Evolutionary conservation across 305 asterid genomes (phyloP), one percentile per base, ranked within the genome.

Genomic region (Fraxinus angustifolia): DNA sequence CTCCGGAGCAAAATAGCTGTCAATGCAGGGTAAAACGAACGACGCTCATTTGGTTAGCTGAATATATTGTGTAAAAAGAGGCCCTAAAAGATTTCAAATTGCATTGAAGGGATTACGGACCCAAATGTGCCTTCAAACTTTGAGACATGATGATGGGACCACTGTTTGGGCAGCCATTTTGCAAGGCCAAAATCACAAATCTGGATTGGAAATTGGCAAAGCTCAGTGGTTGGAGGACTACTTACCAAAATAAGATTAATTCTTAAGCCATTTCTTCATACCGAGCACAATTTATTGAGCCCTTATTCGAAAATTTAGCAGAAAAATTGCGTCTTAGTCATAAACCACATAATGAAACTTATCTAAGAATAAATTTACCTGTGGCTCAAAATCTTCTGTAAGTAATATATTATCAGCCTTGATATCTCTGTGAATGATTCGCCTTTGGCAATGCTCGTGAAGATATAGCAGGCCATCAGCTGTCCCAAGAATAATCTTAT

Each of bases 71-170:
- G 73, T 14, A 36, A 81, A n/a, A 36, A 62, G 28, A 80, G 28
- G 17, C 12, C 19, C 19, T 70, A 26, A 36, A 48, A 10, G 36
- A 62, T 65, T 31, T 30, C 50, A 80, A 19, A 34, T 21, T 36
- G 75, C 71, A 79, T 45, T 42, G 60, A 73, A 78, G 42, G 30
- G 81, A 65, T 73, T 73, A 88, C 92, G 17, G 70, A 92, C 97
- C 96, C 97, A 79, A 92, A 89, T 76, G 97, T 92, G 88, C 97
- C 97, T 89, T 92, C 97, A 73, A 88, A 92, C 77, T 87, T 89
- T 1, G 91, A 85, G 58, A 90, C 90, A 77, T 84, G 91, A 80
- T 83, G 89, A 83, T 89, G 94, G 45, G 94, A 87, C 94, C 91
- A 89, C 68, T 92, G 91, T 48, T 87, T 88, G 6, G 97, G 97